These are phyloP conservation scores for Fusarium pseudograminearum DNA, from an alignment of 2,329 filamentous ascomycete species.

Conservation along the genomic window DNA sequence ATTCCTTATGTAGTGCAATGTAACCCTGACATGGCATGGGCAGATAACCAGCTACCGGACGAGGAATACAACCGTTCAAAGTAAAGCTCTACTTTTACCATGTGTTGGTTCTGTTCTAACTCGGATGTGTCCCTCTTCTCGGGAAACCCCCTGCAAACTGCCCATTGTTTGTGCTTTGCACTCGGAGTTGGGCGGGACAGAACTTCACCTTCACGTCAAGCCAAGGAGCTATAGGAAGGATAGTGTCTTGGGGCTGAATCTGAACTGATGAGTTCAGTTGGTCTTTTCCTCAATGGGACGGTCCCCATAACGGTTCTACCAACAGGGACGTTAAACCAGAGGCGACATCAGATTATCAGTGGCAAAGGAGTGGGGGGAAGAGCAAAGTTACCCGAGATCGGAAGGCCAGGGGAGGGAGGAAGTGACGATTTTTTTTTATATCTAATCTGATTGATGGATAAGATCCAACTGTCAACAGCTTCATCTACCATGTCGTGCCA, in stretches of 20 bases:
- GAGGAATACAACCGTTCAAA: background rate
- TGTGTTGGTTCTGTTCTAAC: conserved; percentile 15
- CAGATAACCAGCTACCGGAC: conserved; percentile 1
- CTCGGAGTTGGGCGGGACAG: conserved; percentile 5
- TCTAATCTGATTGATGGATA: conserved; percentile 45
- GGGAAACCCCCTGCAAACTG: conserved; percentile 8
- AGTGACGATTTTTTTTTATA: conserved; percentile 32
- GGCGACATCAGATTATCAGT: conserved; percentile 26
- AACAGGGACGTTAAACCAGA: background rate
- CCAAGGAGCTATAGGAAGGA: conserved; percentile 19
- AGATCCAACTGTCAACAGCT: conserved; percentile 31
- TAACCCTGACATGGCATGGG: conserved; percentile 20
- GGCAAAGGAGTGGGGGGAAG: conserved; percentile 30
- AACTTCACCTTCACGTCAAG: background rate
- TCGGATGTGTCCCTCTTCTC: conserved; percentile 6
- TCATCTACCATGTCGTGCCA: background rate
- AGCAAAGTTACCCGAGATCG: conserved; percentile 30
- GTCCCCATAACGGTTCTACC: conserved; percentile 19
- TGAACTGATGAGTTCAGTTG: conserved; percentile 21
- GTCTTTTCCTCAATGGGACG: conserved; percentile 23
- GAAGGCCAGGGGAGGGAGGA: conserved; percentile 13
- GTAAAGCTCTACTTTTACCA: conserved; percentile 9
- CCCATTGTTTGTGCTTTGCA: background rate
- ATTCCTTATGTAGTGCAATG: conserved; percentile 32
- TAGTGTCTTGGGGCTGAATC: conserved; percentile 6